phyloP scores from a whole-genome alignment of 192 early-diverging fungal genomes.

The Cladochytrium replicatum region DNA sequence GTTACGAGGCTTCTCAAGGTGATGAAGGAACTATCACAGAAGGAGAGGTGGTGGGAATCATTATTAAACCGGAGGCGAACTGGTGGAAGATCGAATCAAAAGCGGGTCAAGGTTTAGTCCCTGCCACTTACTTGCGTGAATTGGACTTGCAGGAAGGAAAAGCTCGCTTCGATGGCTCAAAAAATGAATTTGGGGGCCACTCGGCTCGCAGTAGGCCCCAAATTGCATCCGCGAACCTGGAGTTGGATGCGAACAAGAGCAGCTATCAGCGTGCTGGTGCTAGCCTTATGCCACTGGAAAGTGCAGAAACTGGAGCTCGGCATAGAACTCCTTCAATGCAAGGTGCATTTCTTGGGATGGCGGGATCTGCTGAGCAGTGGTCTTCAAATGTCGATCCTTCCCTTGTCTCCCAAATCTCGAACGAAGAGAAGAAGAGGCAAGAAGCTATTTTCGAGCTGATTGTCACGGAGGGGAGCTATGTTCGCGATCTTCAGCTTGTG shows the following conservation, averaged over 20 bases:
- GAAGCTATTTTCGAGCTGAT: constrained; percentile 78
- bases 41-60: constrained; percentile 26
- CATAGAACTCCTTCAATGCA: not conserved
- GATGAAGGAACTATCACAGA: constrained; percentile 32
- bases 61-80: constrained; percentile 28
- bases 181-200: too few relatives aligned
- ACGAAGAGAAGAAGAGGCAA: constrained; percentile 63
- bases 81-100: constrained; percentile 38
- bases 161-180: not conserved
- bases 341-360: constrained; percentile 13
- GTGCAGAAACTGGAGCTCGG: too few relatives aligned
- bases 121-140: constrained; percentile 29
- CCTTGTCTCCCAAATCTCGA: constrained; percentile 29
- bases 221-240: too few relatives aligned
- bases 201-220: too few relatives aligned
- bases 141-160: too few relatives aligned
- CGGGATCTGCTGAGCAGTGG: too few relatives aligned
- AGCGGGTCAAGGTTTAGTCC: constrained; percentile 34
- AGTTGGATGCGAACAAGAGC: too few relatives aligned
- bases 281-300: too few relatives aligned
- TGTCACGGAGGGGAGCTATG: constrained; percentile 64
- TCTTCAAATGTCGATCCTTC: constrained; percentile 33
- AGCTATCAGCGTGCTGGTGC: too few relatives aligned
- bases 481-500: constrained; percentile 63
- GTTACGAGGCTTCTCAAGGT: constrained; percentile 21